These are phyloP conservation scores for Aureoboletus auriporus DNA, from an alignment of 768 basidiomycete genomes.

Conservation along the genomic window DNA sequence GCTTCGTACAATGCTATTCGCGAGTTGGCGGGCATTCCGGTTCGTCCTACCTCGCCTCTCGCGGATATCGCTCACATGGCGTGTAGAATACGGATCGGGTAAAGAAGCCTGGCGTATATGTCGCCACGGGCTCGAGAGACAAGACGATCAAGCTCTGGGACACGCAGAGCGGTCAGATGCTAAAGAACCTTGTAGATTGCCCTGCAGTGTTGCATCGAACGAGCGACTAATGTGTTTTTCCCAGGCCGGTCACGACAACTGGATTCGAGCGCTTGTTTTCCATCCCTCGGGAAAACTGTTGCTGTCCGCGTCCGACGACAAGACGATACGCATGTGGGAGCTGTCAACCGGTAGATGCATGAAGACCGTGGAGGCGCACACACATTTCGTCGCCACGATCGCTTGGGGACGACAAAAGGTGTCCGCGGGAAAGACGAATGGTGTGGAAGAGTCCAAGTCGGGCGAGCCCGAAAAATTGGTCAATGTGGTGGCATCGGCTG, in stretches of 20 bases:
- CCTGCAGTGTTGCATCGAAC: neutral
- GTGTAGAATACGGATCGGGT: constrained; percentile 46
- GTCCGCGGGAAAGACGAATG: constrained; percentile 38
- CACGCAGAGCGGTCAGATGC: constrained; percentile 71
- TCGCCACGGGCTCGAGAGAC: constrained; percentile 84
- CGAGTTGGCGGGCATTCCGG: constrained; percentile 70
- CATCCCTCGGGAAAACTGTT: constrained; percentile 89
- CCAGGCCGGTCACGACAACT: constrained; percentile 81
- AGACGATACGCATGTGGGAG: constrained; percentile 90
- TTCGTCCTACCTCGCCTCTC: constrained; percentile 32
- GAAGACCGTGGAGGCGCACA: constrained; percentile 85
- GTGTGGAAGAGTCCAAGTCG: constrained; percentile 26
- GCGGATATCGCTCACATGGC: neutral
- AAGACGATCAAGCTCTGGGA: constrained; percentile 95
- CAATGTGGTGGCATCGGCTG: constrained; percentile 67
- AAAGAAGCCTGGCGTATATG: constrained; percentile 54
- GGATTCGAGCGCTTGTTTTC: constrained; percentile 85
- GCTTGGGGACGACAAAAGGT: constrained; percentile 69
- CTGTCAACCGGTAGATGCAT: constrained; percentile 78
- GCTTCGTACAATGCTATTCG: constrained; percentile 73
- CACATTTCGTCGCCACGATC: constrained; percentile 77
- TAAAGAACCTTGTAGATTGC: constrained; percentile 64
- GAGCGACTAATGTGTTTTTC: constrained; percentile 7
- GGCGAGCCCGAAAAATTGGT: constrained; percentile 52
- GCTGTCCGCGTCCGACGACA: constrained; percentile 90